Conservation (phyloP, 2,329 filamentous ascomycete genomes). For the Aschersonia sp. region DNA sequence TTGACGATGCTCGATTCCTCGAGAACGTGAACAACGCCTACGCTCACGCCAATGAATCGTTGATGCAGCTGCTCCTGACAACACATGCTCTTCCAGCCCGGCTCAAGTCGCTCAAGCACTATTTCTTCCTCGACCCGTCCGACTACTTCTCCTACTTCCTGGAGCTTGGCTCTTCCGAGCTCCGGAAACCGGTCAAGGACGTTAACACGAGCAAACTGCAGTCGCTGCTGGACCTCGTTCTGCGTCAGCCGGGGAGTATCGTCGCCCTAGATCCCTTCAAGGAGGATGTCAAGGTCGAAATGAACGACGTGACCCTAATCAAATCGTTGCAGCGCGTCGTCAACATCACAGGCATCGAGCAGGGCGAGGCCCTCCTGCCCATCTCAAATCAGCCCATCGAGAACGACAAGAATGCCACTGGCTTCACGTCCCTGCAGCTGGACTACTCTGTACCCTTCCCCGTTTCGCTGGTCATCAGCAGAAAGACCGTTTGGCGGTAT, state of each 20-base stretch:
- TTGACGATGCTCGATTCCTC: slow-evolving; percentile 82
- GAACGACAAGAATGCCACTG: slow-evolving; percentile 73
- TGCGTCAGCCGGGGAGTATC: slow-evolving; percentile 90
- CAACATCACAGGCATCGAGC: slow-evolving; percentile 89
- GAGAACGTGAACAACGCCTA: slow-evolving; percentile 96
- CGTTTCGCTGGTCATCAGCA: slow-evolving; percentile 84
- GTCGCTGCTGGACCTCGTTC: slow-evolving; percentile 84
- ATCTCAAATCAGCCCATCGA: slow-evolving; percentile 55
- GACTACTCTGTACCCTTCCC: slow-evolving; percentile 94
- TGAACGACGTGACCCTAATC: slow-evolving; percentile 88
- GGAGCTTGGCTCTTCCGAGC: slow-evolving; percentile 76
- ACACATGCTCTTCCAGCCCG: slow-evolving; percentile 82
- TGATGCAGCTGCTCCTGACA: slow-evolving; percentile 81
- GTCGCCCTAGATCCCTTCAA: slow-evolving; percentile 94
- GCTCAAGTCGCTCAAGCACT: slow-evolving; percentile 86
- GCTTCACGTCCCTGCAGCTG: slow-evolving; percentile 84
- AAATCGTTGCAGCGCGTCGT: slow-evolving; percentile 94
- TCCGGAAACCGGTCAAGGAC: slow-evolving; percentile 74
- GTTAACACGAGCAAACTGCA: slow-evolving; percentile 92
- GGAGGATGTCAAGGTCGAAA: slow-evolving; percentile 93
- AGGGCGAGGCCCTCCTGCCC: slow-evolving; percentile 68
- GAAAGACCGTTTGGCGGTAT: slow-evolving; percentile 94
- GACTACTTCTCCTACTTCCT: slow-evolving; percentile 98
- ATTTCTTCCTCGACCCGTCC: slow-evolving; percentile 95
- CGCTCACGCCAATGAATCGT: slow-evolving; percentile 84